Percentiles rank a stretch among this genome's conserved stretches.
Evolutionary conservation across 768 basidiomycete species (phyloP).

Genomic region (Tremella mesenterica): DNA sequence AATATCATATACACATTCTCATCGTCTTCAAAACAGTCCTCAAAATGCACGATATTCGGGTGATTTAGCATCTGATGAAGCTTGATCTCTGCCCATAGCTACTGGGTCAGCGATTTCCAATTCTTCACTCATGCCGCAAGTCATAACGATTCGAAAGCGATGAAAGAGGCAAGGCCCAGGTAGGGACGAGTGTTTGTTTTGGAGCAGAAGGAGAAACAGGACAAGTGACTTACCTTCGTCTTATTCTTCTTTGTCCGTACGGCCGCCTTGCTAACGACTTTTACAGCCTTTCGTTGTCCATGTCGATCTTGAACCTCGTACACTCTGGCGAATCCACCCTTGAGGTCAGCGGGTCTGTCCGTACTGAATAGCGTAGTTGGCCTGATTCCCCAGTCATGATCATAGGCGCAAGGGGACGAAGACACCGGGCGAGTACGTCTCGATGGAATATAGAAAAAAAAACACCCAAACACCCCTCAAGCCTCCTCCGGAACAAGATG

Average conservation of each 20-base stretch:
- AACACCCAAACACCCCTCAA: no score
- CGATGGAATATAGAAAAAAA: no score
- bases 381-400: no score
- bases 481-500: no score
- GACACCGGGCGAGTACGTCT: no score
- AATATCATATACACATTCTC: constrained; percentile 96
- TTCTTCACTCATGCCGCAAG: neutral
- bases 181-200: neutral
- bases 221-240: constrained; percentile 62
- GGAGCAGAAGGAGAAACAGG: neutral
- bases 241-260: constrained; percentile 94
- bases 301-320: constrained; percentile 78
- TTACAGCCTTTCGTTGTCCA: constrained; percentile 67
- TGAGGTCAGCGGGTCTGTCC: no score
- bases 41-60: constrained; percentile 84
- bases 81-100: constrained; percentile 99
- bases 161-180: neutral
- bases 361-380: no score
- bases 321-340: constrained; percentile 92
- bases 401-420: no score
- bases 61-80: constrained; percentile 85
- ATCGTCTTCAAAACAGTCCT: constrained; percentile 90
- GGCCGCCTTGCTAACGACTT: constrained; percentile 86
- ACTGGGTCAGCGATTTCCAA: constrained; percentile 1
- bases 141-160: neutral